Evolutionary conservation across 805 yeast genomes (phyloP), one percentile per base, ranked within the genome.

Genomic region (Metschnikowia proteae): DNA sequence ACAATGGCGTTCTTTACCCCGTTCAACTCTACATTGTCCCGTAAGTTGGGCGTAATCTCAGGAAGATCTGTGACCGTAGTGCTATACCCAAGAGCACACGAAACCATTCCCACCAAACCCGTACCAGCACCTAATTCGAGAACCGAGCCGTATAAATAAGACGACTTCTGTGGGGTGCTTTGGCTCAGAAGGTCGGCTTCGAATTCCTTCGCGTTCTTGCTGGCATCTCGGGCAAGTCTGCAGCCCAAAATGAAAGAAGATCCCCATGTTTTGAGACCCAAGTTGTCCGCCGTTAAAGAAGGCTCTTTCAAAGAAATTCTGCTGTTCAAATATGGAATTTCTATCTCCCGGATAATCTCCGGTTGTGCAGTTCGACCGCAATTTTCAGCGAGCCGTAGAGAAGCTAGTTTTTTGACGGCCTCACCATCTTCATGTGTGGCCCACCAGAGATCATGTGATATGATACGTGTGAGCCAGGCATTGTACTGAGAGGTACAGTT

Each of bases 181-280:
- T 33, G 6, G 10, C 25, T 3, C 36, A 33, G 10, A 6, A 11
- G 8, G 4, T 37, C 4, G 26, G 8, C 17, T 17, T 23, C 8
- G 29, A 17, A 9, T 10, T 36, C 13, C 11, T 23, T 10, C 23
- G 6, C 46, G 38, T 27, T 62, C 11, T 10, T 11, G 17, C 10
- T 13, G 13, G 45, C 39, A 26, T 48, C 26, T 9, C 34, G 43
- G 8, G 75, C 63, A 3, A 88, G 62, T 26, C 86, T 65, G 31
- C 76, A 69, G 3, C 94, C 77, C 25, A 94, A 67, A 5, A 88
- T 75, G 26, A 86, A 67, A 0, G 97, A 82, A 0, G 97, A 86
- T 0, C 98, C 99, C 99, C 99, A 92, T 0, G 99, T 92, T 53
- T 92, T 89, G 63, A 89, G 74, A 0, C 99, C 99, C 23, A 94